Conservation (phyloP, 257 asterid genomes). For the Ajuga chamaepitys region DNA sequence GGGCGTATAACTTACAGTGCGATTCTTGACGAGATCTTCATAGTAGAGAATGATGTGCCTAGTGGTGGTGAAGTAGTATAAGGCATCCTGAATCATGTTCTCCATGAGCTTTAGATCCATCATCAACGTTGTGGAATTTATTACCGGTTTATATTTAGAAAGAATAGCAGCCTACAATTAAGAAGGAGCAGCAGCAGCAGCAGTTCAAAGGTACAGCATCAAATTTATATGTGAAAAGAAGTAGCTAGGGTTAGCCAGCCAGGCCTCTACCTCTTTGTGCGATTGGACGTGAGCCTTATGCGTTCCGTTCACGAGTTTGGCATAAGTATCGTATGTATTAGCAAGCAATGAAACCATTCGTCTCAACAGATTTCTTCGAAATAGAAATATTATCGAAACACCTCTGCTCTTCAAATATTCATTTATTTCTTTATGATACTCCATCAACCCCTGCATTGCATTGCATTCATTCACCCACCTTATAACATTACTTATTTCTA, state of each 20-base stretch:
- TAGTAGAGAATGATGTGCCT: constrained; percentile 65
- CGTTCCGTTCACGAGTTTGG: constrained; percentile 53
- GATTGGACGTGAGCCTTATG: constrained; percentile 72
- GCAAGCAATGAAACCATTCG: constrained; percentile 58
- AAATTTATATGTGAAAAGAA: no score
- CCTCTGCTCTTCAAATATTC: constrained; percentile 42
- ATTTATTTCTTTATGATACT: constrained; percentile 38
- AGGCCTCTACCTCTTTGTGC: constrained; percentile 46
- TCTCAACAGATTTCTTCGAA: constrained; percentile 49
- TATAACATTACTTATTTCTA: no score
- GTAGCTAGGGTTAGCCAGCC: no score
- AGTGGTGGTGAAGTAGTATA: constrained; percentile 47
- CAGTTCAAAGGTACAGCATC: no score
- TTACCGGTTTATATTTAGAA: constrained; percentile 62
- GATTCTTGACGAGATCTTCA: constrained; percentile 67
- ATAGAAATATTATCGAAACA: constrained; percentile 45
- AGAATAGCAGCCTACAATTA: constrained; percentile 58
- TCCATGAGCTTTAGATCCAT: constrained; percentile 53
- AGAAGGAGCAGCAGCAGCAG: no score
- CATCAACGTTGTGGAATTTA: constrained; percentile 43
- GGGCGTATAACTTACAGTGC: constrained; percentile 32
- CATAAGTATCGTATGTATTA: constrained; percentile 46
- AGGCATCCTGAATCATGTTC: constrained; percentile 30
- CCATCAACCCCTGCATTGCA: constrained; percentile 49
- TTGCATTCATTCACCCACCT: no score